These are phyloP conservation scores for Leccinum pachyderme DNA, from an alignment of 1,284 basidiomycete genomes.

Conservation along the genomic window DNA sequence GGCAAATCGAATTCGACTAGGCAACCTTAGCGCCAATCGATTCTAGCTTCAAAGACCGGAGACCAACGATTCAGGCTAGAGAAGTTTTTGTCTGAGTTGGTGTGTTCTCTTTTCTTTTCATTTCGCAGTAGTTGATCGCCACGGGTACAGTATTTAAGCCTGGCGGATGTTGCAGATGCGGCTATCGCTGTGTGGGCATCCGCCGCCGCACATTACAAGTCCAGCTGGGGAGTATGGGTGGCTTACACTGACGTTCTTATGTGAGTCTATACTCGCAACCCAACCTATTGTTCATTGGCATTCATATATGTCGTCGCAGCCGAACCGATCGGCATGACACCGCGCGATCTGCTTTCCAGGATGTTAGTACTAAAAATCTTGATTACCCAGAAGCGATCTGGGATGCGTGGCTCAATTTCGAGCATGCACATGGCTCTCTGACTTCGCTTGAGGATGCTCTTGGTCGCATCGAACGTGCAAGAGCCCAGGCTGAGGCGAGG, in stretches of 20 bases:
- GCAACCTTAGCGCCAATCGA: background rate
- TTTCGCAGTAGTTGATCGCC: background rate
- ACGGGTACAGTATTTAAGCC: conserved; percentile 43
- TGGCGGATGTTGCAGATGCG: conserved; percentile 49
- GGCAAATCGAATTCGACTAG: background rate
- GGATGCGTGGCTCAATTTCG: conserved; percentile 86
- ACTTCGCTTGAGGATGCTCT: conserved; percentile 68
- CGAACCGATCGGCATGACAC: conserved; percentile 55
- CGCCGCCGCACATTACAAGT: conserved; percentile 63
- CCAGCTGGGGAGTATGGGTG: conserved; percentile 69
- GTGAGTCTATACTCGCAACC: conserved; percentile 40
- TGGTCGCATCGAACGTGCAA: conserved; percentile 66
- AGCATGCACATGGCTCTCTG: conserved; percentile 77
- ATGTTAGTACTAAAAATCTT: conserved; percentile 64
- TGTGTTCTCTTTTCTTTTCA: conserved; percentile 39
- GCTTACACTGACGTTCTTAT: conserved; percentile 65
- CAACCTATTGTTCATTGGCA: background rate
- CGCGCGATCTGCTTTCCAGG: conserved; percentile 65
- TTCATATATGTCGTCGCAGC: conserved; percentile 33
- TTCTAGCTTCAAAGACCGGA: conserved; percentile 45
- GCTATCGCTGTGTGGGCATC: conserved; percentile 61
- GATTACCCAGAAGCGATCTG: conserved; percentile 94
- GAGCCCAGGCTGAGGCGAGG: conserved; percentile 58
- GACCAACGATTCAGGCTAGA: conserved; percentile 71
- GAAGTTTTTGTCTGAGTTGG: conserved; percentile 74